phyloP scores from a whole-genome alignment of 257 asterid species.

The Forsythia viridissima region DNA sequence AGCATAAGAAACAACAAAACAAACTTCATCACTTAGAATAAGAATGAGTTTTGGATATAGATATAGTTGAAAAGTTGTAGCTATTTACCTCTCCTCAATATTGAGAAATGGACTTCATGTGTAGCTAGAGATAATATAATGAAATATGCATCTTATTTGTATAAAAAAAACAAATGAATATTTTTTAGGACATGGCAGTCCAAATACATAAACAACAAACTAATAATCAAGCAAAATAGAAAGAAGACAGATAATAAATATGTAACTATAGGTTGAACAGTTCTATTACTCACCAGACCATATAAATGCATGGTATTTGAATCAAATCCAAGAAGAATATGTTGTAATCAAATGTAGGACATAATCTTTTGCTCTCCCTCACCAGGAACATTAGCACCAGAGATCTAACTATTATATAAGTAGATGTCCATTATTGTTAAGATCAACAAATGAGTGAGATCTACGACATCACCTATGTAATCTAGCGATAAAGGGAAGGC shows the following conservation, averaged over 20 bases:
- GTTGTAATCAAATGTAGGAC: conserved; percentile 91
- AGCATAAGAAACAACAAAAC: conserved; percentile 20
- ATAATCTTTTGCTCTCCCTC: conserved; percentile 98
- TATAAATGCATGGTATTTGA: conserved; percentile 94
- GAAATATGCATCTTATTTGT: conserved; percentile 83
- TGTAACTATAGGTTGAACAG: conserved; percentile 18
- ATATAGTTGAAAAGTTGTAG: conserved; percentile 19
- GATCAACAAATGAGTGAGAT: neutral
- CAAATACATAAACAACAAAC: conserved; percentile 24
- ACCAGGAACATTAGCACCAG: conserved; percentile 98
- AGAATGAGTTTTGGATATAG: conserved; percentile 6
- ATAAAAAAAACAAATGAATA: conserved; percentile 24
- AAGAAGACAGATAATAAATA: neutral
- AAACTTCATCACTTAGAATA: neutral
- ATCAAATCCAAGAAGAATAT: conserved; percentile 88
- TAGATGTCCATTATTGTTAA: no score
- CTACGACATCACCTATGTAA: neutral
- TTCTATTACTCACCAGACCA: conserved; percentile 74
- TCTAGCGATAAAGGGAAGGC: neutral
- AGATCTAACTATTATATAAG: neutral
- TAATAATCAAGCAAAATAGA: neutral
- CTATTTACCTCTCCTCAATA: conserved; percentile 92
- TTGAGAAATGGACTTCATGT: conserved; percentile 91
- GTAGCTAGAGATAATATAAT: conserved; percentile 97
- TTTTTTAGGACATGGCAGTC: conserved; percentile 10